Conservation (phyloP, 495 filamentous ascomycete species). For the Neurospora sublineolata region DNA sequence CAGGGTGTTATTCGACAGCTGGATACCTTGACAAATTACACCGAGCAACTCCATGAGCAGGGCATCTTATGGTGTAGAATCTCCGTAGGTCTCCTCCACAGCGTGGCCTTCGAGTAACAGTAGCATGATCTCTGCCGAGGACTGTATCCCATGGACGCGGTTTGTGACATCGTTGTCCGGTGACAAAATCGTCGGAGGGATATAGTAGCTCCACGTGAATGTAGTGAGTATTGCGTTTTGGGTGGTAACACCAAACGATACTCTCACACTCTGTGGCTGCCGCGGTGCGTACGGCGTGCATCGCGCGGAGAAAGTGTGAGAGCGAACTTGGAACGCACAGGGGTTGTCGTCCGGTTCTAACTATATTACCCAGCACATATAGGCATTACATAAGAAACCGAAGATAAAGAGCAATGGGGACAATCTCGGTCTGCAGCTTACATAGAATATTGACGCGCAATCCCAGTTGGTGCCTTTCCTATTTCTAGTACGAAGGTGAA, state of each 20-base stretch:
- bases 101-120: not conserved
- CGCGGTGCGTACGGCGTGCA: not conserved
- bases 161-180: not conserved
- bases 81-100: not conserved
- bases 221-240: not conserved
- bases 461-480: not conserved
- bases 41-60: not conserved
- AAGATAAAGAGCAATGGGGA: conserved; percentile 19
- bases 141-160: not conserved
- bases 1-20: conserved; percentile 10
- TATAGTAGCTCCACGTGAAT: not conserved
- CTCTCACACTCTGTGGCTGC: not conserved
- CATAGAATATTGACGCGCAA: conserved; percentile 15
- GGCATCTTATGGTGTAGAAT: not conserved
- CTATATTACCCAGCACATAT: conserved; percentile 37
- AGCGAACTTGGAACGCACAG: conserved; percentile 6
- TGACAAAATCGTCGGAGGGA: not conserved
- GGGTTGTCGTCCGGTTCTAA: conserved; percentile 19
- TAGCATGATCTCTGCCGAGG: not conserved
- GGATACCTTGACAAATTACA: not conserved
- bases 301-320: not conserved
- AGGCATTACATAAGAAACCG: conserved; percentile 21
- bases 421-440: conserved; percentile 30
- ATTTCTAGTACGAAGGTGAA: not conserved
- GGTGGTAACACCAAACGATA: not conserved